A percentile compares a stretch with the other conserved stretches of the same genome.
phyloP scores from a whole-genome alignment of 2,329 filamentous ascomycete genomes.

The Calonectria fujianensis region DNA sequence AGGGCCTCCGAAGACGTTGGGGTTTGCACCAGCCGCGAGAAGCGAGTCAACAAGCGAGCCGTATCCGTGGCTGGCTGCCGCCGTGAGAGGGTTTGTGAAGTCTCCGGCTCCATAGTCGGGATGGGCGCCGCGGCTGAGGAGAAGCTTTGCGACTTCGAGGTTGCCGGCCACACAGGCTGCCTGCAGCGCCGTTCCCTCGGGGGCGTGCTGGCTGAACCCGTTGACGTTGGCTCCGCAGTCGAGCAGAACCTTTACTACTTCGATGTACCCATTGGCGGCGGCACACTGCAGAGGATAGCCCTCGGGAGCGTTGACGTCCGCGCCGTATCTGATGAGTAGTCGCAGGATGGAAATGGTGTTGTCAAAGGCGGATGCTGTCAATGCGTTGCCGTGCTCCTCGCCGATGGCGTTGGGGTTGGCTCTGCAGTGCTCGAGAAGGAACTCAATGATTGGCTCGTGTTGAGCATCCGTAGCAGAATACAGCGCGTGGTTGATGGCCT shows the following conservation, averaged over 20 bases:
- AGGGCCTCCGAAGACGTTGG: constrained; percentile 31
- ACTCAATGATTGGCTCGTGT: constrained; percentile 26
- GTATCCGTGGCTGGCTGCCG: constrained; percentile 27
- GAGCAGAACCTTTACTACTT: constrained; percentile 26
- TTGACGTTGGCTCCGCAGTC: constrained; percentile 26
- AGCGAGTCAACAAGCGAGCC: constrained; percentile 27
- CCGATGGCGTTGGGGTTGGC: constrained; percentile 32
- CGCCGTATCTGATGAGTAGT: constrained; percentile 21
- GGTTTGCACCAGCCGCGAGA: constrained; percentile 20
- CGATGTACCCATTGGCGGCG: constrained; percentile 32
- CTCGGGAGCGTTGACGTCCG: constrained; percentile 30
- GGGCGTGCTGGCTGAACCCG: constrained; percentile 11
- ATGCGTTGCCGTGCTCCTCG: constrained; percentile 35
- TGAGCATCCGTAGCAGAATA: constrained; percentile 34
- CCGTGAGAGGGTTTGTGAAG: constrained; percentile 26
- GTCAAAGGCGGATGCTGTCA: constrained; percentile 37
- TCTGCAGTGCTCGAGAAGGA: constrained; percentile 23
- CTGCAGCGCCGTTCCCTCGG: constrained; percentile 26
- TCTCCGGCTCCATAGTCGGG: constrained; percentile 30
- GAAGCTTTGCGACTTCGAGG: background rate
- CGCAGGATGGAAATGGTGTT: constrained; percentile 20
- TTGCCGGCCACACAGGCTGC: constrained; percentile 32
- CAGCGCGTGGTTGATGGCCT: constrained; percentile 20
- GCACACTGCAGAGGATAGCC: constrained; percentile 35
- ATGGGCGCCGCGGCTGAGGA: constrained; percentile 25